Base-by-base conservation (phyloP, 495 filamentous ascomycete species). In the Penicillium mononematosum region DNA sequence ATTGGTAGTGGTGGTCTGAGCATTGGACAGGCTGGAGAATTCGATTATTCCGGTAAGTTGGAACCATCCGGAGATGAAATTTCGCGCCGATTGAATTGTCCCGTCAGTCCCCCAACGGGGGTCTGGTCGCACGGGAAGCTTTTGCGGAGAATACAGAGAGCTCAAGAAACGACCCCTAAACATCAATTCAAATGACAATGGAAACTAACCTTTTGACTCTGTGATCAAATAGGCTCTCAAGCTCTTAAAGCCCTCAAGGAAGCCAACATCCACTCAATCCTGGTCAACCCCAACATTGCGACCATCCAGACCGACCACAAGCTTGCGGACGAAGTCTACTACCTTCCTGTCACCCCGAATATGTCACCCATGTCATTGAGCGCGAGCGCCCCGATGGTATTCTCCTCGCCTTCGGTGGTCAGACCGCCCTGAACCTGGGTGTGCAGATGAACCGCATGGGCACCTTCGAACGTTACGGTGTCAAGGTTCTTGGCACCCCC, bases 261-360 rank as follows among this genome's bases (percentile, higher is more conserved):
- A 73, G 93, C 95, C 62, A 88, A 89, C 58, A 92, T 98, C 58
- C 86, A 90, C 63, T 96, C 94, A 3, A 86, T 98, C 57, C 84
- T 98, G 53, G 92, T 98, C 78, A 98, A 98, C 74, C 94, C 93
- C 45, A 98, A 98, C 72, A 98, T 98, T 63, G 93, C 93, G 38
- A 98, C 93, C 27, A 98, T 98, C 65, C 93, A 98, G 74, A 98
- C 93, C 36, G 93, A 96, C 24, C 95, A 96, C 78, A 96, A 96
- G 61, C 82, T 98, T 49, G 93, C 93, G 10, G 93, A 98, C 64
- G 94, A 97, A 74, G 90, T 98, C 55, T 98, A 97, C 77, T 98
- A 97, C 79, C 85, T 97, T 2, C 93, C 93, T 10, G 94, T 98
- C 46, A 98, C 92, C 25, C 92, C 41, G 92, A 97, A 71, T 98